Evolutionary conservation across 441 rosid genomes (phyloP).

Genomic region (Populus hybrid): DNA sequence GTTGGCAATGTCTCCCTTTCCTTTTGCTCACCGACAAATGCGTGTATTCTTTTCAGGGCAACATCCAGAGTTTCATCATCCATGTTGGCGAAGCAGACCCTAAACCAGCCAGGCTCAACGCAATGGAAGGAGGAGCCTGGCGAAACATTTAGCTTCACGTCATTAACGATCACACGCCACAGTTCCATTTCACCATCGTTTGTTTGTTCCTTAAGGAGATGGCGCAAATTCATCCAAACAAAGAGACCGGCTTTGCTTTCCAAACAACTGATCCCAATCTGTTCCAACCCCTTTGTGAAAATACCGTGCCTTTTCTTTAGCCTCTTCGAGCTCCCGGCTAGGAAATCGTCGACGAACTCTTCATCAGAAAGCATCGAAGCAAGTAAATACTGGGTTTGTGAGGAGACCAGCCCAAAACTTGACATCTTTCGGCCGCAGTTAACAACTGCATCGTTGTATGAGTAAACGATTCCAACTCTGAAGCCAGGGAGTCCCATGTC

Average conservation of each 20-base stretch:
- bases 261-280: conserved; percentile 57
- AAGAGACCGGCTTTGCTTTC: conserved; percentile 69
- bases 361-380: conserved; percentile 72
- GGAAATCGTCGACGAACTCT: conserved; percentile 46
- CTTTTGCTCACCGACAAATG: conserved; percentile 39
- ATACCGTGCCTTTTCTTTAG: conserved; percentile 40
- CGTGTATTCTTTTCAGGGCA: conserved; percentile 62
- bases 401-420: conserved; percentile 82
- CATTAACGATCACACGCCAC: conserved; percentile 65
- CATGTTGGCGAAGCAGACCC: conserved; percentile 92
- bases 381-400: conserved; percentile 72
- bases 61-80: conserved; percentile 59
- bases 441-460: conserved; percentile 71
- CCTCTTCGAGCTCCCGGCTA: conserved; percentile 49
- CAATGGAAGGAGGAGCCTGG: conserved; percentile 88
- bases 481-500: conserved; percentile 95
- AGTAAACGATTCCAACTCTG: conserved; percentile 81
- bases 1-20: background rate
- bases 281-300: conserved; percentile 44
- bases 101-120: conserved; percentile 82
- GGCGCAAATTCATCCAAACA: conserved; percentile 80
- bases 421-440: conserved; percentile 73
- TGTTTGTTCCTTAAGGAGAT: conserved; percentile 47
- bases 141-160: conserved; percentile 84
- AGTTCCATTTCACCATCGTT: conserved; percentile 53